Evolutionary conservation across 2,329 filamentous ascomycete species (phyloP), one percentile per base, ranked within the genome.

Genomic region (Claviceps humidiphila): DNA sequence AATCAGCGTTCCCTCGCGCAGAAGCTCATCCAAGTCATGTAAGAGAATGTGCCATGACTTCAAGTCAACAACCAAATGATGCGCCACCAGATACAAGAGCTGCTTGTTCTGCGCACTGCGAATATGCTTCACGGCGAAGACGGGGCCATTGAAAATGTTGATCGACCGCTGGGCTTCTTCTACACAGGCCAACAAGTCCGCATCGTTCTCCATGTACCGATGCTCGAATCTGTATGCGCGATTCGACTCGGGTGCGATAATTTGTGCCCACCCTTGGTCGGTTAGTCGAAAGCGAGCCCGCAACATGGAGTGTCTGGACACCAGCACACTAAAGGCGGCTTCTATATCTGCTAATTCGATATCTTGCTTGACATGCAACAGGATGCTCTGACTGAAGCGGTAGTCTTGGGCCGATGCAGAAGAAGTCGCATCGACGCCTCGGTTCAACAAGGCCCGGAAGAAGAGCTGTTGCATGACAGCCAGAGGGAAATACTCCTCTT

Each of bases 381-480:
- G 60, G 6, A 77, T 62, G 54, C 75, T 76, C 56, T 74, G 74
- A 54, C 76, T 77, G 56, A 75, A 77, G 2, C 74, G 68, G 54
- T 71, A 73, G 22, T 64, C 69, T 0, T 67, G 66, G 2, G 67
- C 65, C 4, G 57, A 52, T 1, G 58, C 53, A 40, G 60, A 59
- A 26, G 67, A 59, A 26, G 67, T 59, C 14, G 61, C 58, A 26
- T 62, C 61, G 11, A 59, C 53, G 47, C 67, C 62, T 1, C 64
- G 66, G 4, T 70, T 70, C 60, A 74, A 71, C 2, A 65, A 61
- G 0, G 73, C 74, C 55, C 74, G 66, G 50, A 78, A 77, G 58
- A 75, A 76, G 4, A 79, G 64, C 51, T 73, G 71, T 61, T 79
- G 76, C 71, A 78, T 78, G 3, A 75, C 71, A 1, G 75, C 74